Conservation (phyloP, 495 filamentous ascomycete species). For the Aspergillus diversus region DNA sequence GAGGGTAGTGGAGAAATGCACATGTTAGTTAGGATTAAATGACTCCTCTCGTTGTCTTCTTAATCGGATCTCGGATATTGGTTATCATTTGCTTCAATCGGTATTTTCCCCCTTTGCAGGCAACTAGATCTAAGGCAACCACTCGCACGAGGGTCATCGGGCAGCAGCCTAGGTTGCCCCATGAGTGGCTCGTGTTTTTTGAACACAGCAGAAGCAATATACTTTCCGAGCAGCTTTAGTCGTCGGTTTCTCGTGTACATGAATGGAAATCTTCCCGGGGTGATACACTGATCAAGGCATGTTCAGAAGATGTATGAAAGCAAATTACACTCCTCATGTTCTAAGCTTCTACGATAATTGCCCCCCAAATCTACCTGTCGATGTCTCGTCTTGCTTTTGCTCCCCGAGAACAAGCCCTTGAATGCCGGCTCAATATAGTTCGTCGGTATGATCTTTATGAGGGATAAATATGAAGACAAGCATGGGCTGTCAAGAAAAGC, state of each 20-base stretch:
- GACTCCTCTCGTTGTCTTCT: neutral
- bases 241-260: neutral
- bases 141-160: neutral
- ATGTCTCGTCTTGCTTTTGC: constrained; percentile 1
- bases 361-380: neutral
- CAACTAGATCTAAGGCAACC: neutral
- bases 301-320: neutral
- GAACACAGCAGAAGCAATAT: constrained; percentile 4
- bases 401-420: neutral
- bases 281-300: too few relatives aligned
- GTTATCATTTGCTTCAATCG: neutral
- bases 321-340: neutral
- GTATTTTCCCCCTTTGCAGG: neutral
- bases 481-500: constrained; percentile 9
- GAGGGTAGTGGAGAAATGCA: too few relatives aligned
- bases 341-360: neutral
- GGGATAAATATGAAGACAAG: neutral
- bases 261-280: neutral
- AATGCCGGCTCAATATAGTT: neutral
- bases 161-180: neutral
- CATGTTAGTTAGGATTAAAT: too few relatives aligned
- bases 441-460: neutral
- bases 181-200: neutral
- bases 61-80: neutral
- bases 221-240: neutral